Percentiles rank a stretch among this genome's conserved stretches.
Conservation (phyloP, 2,329 filamentous ascomycete genomes). For the Verticillium tricorpus region DNA sequence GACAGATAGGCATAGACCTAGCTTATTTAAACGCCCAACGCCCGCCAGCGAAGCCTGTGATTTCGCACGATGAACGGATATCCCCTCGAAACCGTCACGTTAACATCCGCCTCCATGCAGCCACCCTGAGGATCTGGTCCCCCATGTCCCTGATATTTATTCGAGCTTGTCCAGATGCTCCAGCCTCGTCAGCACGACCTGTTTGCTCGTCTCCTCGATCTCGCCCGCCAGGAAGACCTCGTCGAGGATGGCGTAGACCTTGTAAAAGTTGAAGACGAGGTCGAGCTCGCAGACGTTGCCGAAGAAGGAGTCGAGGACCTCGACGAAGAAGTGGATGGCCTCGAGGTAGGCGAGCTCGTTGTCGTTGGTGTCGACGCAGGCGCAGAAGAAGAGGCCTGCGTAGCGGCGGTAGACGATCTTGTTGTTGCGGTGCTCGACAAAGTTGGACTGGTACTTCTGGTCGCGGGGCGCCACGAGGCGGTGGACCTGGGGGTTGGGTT, state of each 20-base stretch:
- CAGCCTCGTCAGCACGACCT: conserved; percentile 88
- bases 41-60: neutral
- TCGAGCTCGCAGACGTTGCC: conserved; percentile 98
- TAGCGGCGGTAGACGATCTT: conserved; percentile 98
- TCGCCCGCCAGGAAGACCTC: conserved; percentile 97
- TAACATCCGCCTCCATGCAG: neutral
- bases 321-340: conserved; percentile 98
- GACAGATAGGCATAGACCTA: neutral
- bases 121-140: neutral
- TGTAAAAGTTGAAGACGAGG: conserved; percentile 77
- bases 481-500: conserved; percentile 64
- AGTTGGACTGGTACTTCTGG: conserved; percentile 99
- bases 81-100: neutral
- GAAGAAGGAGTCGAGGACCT: conserved; percentile 97
- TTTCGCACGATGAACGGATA: too few relatives aligned
- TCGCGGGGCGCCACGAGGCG: conserved; percentile 95
- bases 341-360: conserved; percentile 97
- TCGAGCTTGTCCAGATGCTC: conserved; percentile 97
- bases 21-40: neutral
- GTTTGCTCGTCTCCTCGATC: conserved; percentile 98
- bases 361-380: conserved; percentile 97
- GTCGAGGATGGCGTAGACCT: conserved; percentile 96
- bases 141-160: conserved; percentile 33
- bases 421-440: conserved; percentile 91
- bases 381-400: conserved; percentile 97